A percentile compares a stretch with the other conserved stretches of the same genome.
phyloP scores from a whole-genome alignment of 768 basidiomycete genomes.

The Auriscalpium orientale region DNA sequence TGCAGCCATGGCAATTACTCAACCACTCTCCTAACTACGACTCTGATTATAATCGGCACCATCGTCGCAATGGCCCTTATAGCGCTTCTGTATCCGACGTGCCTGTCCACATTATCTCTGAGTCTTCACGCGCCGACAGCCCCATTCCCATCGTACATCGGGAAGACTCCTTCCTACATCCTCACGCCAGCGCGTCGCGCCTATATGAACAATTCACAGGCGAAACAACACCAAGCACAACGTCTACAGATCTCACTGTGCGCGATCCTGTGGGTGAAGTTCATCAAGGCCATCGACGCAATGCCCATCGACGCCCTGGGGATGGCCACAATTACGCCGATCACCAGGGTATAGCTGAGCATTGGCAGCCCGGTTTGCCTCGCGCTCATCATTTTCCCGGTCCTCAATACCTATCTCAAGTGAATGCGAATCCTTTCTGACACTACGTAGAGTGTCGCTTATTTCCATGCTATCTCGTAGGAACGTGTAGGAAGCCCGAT shows the following conservation, averaged over 20 bases:
- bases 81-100: background rate
- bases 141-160: constrained; percentile 12
- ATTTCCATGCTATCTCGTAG: background rate
- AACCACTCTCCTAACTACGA: background rate
- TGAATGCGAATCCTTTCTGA: background rate
- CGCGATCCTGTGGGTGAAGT: too few species aligned
- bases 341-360: background rate
- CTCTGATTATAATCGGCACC: background rate
- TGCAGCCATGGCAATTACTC: constrained; percentile 12
- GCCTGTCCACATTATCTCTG: constrained; percentile 1
- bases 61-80: too few species aligned
- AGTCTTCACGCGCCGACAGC: constrained; percentile 6
- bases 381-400: too few species aligned
- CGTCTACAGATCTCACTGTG: too few species aligned
- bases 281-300: too few species aligned
- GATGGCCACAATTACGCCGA: too few species aligned
- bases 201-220: constrained; percentile 12
- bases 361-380: background rate
- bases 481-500: background rate
- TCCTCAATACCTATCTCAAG: too few species aligned
- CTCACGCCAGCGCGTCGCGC: background rate
- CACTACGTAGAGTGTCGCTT: background rate
- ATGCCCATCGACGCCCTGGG: too few species aligned
- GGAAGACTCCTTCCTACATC: background rate
- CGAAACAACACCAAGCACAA: too few species aligned